Evolutionary conservation across 805 yeast genomes (phyloP), one percentile per base, ranked within the genome.

Genomic region (Blastobotrys robertii): DNA sequence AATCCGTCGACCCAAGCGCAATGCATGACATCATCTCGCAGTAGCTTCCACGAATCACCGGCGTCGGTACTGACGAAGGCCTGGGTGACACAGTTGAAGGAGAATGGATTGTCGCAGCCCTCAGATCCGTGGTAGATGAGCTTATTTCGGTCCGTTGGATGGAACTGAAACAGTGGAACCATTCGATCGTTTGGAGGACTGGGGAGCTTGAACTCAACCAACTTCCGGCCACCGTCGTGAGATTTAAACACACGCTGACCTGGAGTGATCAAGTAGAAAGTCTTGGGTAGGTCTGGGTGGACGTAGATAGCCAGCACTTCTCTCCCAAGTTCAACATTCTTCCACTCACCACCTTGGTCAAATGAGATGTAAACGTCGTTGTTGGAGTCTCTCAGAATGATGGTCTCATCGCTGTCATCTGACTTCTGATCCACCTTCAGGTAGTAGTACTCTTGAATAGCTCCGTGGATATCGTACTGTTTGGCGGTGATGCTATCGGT

Each of bases 1-100:
- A 84, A 69, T 28, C 72, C 66, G 10, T 79, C 79, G n/a, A 76
- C 78, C 59, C 76, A 90, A 40, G 74, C 74, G 69, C 98, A 90
- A 6, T 61, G 62, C 13, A 65, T 54, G 4, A 76, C 82, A 48
- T 75, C 67, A 6, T 73, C 73, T 16, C 68, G 59, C 49, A 92
- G 56, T 41, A 67, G 64, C 0, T 62, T 52, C 69, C 87, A 92
- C 4, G 71, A 60, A 22, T 60, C 52, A 15, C 97, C 98, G 16
- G 73, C 76, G 63, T 88, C 77, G 19, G 60, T 64, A 1, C 95
- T 80, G 44, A 75, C 64, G 50, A 69, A 81, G 0, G 88, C 80
- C 6, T 68, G 69, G 1, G 72, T 58, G 38, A 68, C 66, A 61
- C 97, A 88, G 13, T 67, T 62, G 1, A 50, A 43, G 1, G 70